phyloP scores from a whole-genome alignment of 2,329 filamentous ascomycete genomes.

The Beauveria bassiana region DNA sequence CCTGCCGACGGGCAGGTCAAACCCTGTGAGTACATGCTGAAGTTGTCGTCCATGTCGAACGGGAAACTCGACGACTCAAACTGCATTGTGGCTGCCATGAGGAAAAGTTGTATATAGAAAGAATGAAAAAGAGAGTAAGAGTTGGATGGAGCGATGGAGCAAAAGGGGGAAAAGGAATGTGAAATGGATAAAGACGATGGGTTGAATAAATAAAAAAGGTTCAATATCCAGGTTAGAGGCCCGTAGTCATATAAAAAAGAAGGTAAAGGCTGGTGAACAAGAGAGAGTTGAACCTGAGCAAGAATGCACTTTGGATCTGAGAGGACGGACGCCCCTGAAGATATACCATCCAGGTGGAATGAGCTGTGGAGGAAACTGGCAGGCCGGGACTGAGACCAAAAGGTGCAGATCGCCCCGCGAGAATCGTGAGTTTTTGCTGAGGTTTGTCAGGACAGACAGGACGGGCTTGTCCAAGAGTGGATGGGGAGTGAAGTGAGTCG shows the following conservation, averaged over 20 bases:
- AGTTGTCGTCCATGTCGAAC: slow-evolving; percentile 34
- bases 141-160: background rate
- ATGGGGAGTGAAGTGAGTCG: slow-evolving; percentile 6
- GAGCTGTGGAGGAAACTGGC: slow-evolving; percentile 24
- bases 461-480: background rate
- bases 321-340: slow-evolving; percentile 31
- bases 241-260: slow-evolving; percentile 11
- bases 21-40: slow-evolving; percentile 28
- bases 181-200: slow-evolving; percentile 3
- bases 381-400: slow-evolving; percentile 24
- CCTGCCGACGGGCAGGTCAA: slow-evolving; percentile 28
- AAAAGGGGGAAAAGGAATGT: slow-evolving; percentile 9
- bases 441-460: background rate
- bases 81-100: slow-evolving; percentile 23
- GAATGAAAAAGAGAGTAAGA: slow-evolving; percentile 5
- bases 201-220: background rate
- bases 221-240: slow-evolving; percentile 11
- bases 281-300: slow-evolving; percentile 9
- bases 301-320: slow-evolving; percentile 14
- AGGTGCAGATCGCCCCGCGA: slow-evolving; percentile 26
- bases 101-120: background rate
- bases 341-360: slow-evolving; percentile 34
- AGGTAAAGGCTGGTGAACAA: slow-evolving; percentile 3
- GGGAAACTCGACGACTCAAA: slow-evolving; percentile 30
- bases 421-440: slow-evolving; percentile 22